These are phyloP conservation scores for Epichloe coenophiala DNA, from an alignment of 2,329 filamentous ascomycete genomes.

Conservation along the genomic window DNA sequence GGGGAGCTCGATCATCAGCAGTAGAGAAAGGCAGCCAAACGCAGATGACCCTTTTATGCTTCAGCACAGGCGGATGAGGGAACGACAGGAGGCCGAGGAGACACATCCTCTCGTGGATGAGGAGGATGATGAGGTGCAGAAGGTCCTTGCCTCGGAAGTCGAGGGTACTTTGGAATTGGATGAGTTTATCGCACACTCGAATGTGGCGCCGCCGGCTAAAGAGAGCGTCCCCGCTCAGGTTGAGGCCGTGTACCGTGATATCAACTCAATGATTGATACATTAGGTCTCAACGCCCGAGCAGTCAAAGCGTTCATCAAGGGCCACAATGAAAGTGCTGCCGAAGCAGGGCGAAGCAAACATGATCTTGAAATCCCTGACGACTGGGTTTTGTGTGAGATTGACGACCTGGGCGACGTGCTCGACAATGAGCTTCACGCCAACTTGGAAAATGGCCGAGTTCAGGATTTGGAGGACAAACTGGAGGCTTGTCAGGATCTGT, in stretches of 20 bases:
- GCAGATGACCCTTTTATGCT: slow-evolving; percentile 33
- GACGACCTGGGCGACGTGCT: slow-evolving; percentile 52
- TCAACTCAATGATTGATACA: slow-evolving; percentile 90
- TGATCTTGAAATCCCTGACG: slow-evolving; percentile 54
- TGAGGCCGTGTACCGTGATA: slow-evolving; percentile 60
- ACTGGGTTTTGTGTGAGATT: slow-evolving; percentile 68
- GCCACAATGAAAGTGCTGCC: slow-evolving; percentile 45
- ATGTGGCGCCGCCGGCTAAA: slow-evolving; percentile 36
- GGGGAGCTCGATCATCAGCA: slow-evolving; percentile 25
- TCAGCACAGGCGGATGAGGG: slow-evolving; percentile 37
- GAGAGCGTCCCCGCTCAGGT: slow-evolving; percentile 49
- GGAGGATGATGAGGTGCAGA: slow-evolving; percentile 55
- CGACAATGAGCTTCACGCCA: slow-evolving; percentile 46
- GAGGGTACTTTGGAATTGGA: slow-evolving; percentile 49
- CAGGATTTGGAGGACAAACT: slow-evolving; percentile 56
- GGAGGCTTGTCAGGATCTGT: slow-evolving; percentile 51
- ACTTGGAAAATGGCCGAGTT: slow-evolving; percentile 55
- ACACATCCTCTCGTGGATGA: slow-evolving; percentile 47
- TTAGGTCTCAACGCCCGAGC: slow-evolving; percentile 70
- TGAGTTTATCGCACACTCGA: slow-evolving; percentile 52
- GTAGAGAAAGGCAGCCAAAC: slow-evolving; percentile 20
- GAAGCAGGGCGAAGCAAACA: slow-evolving; percentile 43
- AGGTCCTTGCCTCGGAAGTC: slow-evolving; percentile 45
- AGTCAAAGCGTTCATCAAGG: slow-evolving; percentile 51
- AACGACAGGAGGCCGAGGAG: slow-evolving; percentile 43